Percentiles rank a stretch among this genome's conserved stretches.
Evolutionary conservation across 306 rosid genomes (phyloP).

Genomic region (Gleditsia sinensis): DNA sequence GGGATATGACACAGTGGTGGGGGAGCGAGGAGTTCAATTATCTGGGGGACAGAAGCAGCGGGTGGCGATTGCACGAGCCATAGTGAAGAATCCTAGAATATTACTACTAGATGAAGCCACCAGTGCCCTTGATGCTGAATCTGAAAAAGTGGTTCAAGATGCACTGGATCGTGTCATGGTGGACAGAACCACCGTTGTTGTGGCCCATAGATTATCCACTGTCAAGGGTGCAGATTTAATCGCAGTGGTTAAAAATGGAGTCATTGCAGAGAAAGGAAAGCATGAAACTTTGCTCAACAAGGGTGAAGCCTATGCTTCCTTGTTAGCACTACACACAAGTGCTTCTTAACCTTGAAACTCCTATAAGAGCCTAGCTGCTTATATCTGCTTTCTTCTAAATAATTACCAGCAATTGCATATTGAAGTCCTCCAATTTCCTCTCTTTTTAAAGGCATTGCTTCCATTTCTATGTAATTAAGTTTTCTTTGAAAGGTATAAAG

Average conservation of each 20-base stretch:
- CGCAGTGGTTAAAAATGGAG: slow-evolving; percentile 66
- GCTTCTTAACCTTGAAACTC: slow-evolving; percentile 32
- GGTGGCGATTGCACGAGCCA: slow-evolving; percentile 75
- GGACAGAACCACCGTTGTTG: slow-evolving; percentile 61
- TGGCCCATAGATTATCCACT: slow-evolving; percentile 71
- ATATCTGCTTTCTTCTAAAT: neutral
- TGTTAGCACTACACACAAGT: slow-evolving; percentile 42
- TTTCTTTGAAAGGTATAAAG: too few species aligned
- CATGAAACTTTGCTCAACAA: slow-evolving; percentile 44
- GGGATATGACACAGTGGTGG: slow-evolving; percentile 68
- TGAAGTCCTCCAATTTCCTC: neutral
- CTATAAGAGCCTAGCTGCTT: neutral
- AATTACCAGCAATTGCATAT: neutral
- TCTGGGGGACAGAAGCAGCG: slow-evolving; percentile 75
- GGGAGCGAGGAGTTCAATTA: slow-evolving; percentile 64
- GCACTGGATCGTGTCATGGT: slow-evolving; percentile 63
- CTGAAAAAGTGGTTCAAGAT: slow-evolving; percentile 76
- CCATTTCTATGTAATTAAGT: too few species aligned
- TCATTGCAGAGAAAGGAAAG: slow-evolving; percentile 54
- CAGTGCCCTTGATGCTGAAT: slow-evolving; percentile 82
- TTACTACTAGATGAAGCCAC: slow-evolving; percentile 73
- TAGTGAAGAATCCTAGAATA: slow-evolving; percentile 60
- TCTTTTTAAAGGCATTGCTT: neutral
- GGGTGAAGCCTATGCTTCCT: slow-evolving; percentile 51
- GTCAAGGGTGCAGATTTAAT: slow-evolving; percentile 61